Conservation (phyloP, 768 basidiomycete genomes). For the Epithele typhae region DNA sequence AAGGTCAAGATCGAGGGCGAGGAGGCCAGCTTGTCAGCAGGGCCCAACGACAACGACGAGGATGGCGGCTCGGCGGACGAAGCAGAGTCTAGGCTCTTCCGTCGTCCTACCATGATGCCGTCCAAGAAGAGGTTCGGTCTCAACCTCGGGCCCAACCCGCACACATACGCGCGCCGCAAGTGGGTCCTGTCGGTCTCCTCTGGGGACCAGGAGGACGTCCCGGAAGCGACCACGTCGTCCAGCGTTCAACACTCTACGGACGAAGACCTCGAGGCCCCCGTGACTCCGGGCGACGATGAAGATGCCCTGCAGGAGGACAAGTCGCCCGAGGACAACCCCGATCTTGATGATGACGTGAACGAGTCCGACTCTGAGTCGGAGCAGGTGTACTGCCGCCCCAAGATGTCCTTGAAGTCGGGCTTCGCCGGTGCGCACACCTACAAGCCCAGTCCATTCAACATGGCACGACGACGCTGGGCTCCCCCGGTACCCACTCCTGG, state of each 20-base stretch:
- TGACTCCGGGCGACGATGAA: slow-evolving; percentile 2
- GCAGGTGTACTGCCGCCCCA: slow-evolving; percentile 1
- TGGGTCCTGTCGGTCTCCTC: slow-evolving; percentile 23
- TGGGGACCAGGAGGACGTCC: slow-evolving; percentile 5
- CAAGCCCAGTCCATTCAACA: slow-evolving; percentile 25
- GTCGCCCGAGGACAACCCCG: slow-evolving; percentile 8
- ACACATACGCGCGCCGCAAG: slow-evolving; percentile 30
- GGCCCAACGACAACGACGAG: slow-evolving; percentile 9
- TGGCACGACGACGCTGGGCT: slow-evolving; percentile 25
- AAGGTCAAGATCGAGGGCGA: slow-evolving; percentile 14
- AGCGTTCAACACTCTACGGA: slow-evolving; percentile 14
- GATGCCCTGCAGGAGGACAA: neutral
- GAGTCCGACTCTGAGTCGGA: slow-evolving; percentile 9
- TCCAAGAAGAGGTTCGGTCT: slow-evolving; percentile 14
- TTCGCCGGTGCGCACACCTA: slow-evolving; percentile 10
- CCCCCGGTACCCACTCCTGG: slow-evolving; percentile 1
- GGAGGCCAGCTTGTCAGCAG: slow-evolving; percentile 11
- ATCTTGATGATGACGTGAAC: slow-evolving; percentile 10
- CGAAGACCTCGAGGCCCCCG: slow-evolving; percentile 8
- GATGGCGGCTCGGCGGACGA: slow-evolving; percentile 9
- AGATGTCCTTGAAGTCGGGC: slow-evolving; percentile 4
- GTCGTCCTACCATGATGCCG: slow-evolving; percentile 10
- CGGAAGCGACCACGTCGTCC: slow-evolving; percentile 20
- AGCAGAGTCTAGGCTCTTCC: slow-evolving; percentile 10
- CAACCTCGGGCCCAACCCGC: slow-evolving; percentile 27